Evolutionary conservation across 768 basidiomycete species (phyloP), one percentile per base, ranked within the genome.

Genomic region (Hypholoma sublateritium): DNA sequence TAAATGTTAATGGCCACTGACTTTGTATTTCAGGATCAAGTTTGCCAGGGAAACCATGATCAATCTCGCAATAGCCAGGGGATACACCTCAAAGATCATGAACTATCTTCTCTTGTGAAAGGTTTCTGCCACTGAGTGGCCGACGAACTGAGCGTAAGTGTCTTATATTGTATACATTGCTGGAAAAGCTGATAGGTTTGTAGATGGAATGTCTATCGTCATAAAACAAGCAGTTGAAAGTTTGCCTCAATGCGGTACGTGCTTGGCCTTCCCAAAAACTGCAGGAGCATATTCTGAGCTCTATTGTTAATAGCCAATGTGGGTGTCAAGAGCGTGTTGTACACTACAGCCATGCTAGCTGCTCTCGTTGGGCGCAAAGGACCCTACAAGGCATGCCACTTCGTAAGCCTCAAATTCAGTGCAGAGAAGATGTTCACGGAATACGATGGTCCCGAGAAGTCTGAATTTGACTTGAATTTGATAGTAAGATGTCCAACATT

Each of bases 131-230:
- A 65, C 68, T 6, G 78, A 78, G 17, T 71, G 62, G 4, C 81
- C 84, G 59, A 55, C 67, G 13, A 59, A 61, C 17, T 69, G 70
- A 62, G 78, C 80, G 84, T 84, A 67, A 50, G 75, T 68, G 34
- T 47, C 14, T 13, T 24, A 47, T 45, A 7, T 19, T 19, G 19
- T 43, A 16, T 42, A 48, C n/a, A n/a, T 42, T 56, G 4, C 56
- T 59, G 13, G 6, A 28, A 14, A 11, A 44, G 28, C 28, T 45
- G 14, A n/a, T 0, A 24, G n/a, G 3, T 49, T 45, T 50, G 35
- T 55, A 87, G 84, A 5, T 82, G 74, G 74, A 87, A 87, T 61
- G 77, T 86, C 19, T 80, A 77, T 57, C 86, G 86, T 65, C 67
- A 76, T 14, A 64, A 22, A 55, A 61, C 5, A 80, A 83, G 55